phyloP scores from a whole-genome alignment of 176 grass and related monocot genomes.

The Aegilops sharonensis region DNA sequence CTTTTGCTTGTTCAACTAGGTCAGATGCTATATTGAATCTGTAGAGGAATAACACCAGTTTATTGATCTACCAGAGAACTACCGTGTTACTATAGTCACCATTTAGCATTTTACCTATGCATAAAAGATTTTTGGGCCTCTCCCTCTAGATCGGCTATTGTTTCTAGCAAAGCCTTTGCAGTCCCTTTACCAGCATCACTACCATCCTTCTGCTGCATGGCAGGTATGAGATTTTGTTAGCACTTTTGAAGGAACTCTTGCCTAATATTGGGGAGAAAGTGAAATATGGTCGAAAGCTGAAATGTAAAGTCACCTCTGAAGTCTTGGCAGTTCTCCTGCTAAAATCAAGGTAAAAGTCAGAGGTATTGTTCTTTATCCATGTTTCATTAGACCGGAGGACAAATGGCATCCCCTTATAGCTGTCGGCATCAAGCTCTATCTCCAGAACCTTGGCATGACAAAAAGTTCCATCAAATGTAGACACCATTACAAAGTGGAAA shows the following conservation, averaged over 20 bases:
- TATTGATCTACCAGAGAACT: not conserved
- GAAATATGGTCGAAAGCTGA: not conserved
- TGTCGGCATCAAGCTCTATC: constrained; percentile 63
- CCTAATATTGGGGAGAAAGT: not conserved
- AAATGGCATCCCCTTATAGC: constrained; percentile 82
- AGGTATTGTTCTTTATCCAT: constrained; percentile 84
- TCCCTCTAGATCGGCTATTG: constrained; percentile 79
- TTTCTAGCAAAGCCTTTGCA: constrained; percentile 72
- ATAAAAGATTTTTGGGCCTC: constrained; percentile 93
- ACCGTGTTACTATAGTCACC: constrained; percentile 24
- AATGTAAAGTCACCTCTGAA: constrained; percentile 44
- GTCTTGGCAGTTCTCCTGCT: constrained; percentile 34
- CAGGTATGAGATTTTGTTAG: not conserved
- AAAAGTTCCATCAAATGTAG: not conserved
- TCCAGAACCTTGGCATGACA: constrained; percentile 54
- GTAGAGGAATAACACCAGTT: constrained; percentile 10
- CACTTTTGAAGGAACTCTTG: not conserved
- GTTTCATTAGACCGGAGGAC: constrained; percentile 63
- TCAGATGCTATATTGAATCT: constrained; percentile 95
- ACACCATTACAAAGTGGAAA: not conserved
- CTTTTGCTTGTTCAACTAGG: constrained; percentile 67
- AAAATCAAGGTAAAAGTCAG: constrained; percentile 80
- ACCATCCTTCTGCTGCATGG: constrained; percentile 47
- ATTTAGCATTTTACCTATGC: constrained; percentile 65
- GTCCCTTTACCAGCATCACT: constrained; percentile 67